Evolutionary conservation across 768 basidiomycete species (phyloP).

Genomic region (Leccinum olivaceopallidum): DNA sequence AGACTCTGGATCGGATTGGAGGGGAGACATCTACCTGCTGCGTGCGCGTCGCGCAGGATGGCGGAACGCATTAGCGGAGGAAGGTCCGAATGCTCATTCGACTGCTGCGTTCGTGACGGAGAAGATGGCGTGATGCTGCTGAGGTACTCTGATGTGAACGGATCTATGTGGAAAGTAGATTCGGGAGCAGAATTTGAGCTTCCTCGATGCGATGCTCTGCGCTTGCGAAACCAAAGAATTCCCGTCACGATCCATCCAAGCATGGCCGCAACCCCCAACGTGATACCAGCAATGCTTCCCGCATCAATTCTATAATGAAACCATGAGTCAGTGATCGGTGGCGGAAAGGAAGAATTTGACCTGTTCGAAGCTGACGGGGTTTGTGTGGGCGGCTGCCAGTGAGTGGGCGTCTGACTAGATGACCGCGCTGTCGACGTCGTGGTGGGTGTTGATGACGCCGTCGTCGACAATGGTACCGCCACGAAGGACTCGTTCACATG

Average conservation of each 20-base stretch:
- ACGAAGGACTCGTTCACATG: conserved; percentile 25
- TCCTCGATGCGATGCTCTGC: not conserved
- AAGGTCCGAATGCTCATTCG: not conserved
- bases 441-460: conserved; percentile 3
- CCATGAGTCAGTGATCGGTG: conserved; percentile 4
- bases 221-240: conserved; percentile 11
- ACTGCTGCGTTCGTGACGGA: too few species aligned
- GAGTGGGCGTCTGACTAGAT: conserved; percentile 1
- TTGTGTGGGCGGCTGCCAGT: not conserved
- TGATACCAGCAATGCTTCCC: conserved; percentile 8
- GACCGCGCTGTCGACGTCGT: conserved; percentile 69
- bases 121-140: not conserved
- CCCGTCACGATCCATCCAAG: conserved; percentile 2
- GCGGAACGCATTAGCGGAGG: conserved; percentile 6
- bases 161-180: conserved; percentile 1
- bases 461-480: conserved; percentile 2
- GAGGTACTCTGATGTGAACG: not conserved
- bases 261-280: conserved; percentile 13
- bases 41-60: conserved; percentile 15
- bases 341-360: conserved; percentile 6
- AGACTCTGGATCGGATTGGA: not conserved
- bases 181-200: not conserved
- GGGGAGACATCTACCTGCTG: not conserved
- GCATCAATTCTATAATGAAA: conserved; percentile 11
- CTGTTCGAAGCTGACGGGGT: conserved; percentile 2